These are phyloP conservation scores for Colletotrichum spaethianum DNA, from an alignment of 2,329 filamentous ascomycete genomes.

Conservation along the genomic window DNA sequence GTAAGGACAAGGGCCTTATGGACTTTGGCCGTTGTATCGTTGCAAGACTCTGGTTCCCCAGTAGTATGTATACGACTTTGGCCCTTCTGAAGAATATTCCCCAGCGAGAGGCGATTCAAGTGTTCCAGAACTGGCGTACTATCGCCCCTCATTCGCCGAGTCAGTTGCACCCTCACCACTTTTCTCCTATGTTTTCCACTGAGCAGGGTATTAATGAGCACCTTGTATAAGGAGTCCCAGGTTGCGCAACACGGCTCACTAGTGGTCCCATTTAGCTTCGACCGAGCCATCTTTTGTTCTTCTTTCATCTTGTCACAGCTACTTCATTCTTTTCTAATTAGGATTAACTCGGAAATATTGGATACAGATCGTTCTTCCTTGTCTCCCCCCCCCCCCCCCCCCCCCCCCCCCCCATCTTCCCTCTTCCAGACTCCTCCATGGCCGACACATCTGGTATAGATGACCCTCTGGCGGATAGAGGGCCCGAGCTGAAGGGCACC, in stretches of 20 bases:
- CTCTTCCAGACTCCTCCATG: slow-evolving; percentile 19
- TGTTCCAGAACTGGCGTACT: not conserved
- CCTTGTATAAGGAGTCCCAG: slow-evolving; percentile 29
- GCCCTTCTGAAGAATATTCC: slow-evolving; percentile 3
- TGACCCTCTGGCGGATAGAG: slow-evolving; percentile 33
- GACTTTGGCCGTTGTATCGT: slow-evolving; percentile 19
- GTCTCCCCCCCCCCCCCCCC: too few relatives aligned
- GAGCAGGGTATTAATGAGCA: not conserved
- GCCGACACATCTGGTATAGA: slow-evolving; percentile 19
- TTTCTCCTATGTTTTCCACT: slow-evolving; percentile 7
- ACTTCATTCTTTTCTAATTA: not conserved
- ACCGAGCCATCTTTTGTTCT: not conserved
- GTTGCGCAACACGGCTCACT: not conserved
- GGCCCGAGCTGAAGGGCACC: slow-evolving; percentile 30
- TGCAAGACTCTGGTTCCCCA: slow-evolving; percentile 13
- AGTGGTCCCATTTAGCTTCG: not conserved
- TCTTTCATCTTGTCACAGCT: not conserved
- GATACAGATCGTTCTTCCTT: not conserved
- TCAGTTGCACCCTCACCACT: slow-evolving; percentile 13
- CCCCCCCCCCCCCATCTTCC: slow-evolving; percentile 8
- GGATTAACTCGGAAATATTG: slow-evolving; percentile 14
- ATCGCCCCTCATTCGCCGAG: slow-evolving; percentile 19
- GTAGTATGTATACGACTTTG: slow-evolving; percentile 22
- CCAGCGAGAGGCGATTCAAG: slow-evolving; percentile 6
- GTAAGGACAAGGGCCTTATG: slow-evolving; percentile 29